Evolutionary conservation across 441 rosid genomes (phyloP), one percentile per base, ranked within the genome.

Genomic region (Jatropha multifida): DNA sequence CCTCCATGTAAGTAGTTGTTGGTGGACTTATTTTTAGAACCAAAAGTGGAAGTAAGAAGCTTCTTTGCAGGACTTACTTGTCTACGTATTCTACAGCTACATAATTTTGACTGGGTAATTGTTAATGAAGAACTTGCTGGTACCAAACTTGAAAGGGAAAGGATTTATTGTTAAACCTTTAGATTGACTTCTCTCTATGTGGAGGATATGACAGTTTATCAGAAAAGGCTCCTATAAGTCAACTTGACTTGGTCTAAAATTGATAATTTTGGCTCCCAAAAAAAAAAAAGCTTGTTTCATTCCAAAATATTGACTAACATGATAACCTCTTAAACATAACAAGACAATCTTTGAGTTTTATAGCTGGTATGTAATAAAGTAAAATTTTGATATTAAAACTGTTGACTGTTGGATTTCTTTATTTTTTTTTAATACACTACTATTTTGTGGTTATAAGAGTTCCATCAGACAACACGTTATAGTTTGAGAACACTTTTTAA

Each of bases 1-100:
- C 72, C 86, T 13, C 87, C 94, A 72, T 87, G 99, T 94, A 84
- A 94, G 97, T 86, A 10, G 41, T 71, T 71, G 26, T 74, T 80
- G 20, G 1, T 59, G n/a, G 58, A 66, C 38, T 65, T 64, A 14
- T 64, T 52, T 72, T 54, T 38, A 13, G 13, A 73, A 69, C 4
- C 6, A 49, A 55, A 23, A 44, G 23, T 56, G 27, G 41, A 67
- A 52, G 11, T 32, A 23, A 59, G 5, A 23, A 51, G 26, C 52
- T 72, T 37, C n/a, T 10, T 49, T 7, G 1, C 61, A 20, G 56
- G 48, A 80, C 67, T 65, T 69, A 18, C 37, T 55, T 46, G 10
- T 42, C 0, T 52, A n/a, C 18, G 60, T 51, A 27, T 59, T 74
- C 58, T 73, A 46, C 27, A 26, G 54, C 69, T 62, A 12, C 74